These are phyloP conservation scores for Pythium vanterpoolii DNA, from an alignment of 352 stramenopile genomes.

Conservation along the genomic window DNA sequence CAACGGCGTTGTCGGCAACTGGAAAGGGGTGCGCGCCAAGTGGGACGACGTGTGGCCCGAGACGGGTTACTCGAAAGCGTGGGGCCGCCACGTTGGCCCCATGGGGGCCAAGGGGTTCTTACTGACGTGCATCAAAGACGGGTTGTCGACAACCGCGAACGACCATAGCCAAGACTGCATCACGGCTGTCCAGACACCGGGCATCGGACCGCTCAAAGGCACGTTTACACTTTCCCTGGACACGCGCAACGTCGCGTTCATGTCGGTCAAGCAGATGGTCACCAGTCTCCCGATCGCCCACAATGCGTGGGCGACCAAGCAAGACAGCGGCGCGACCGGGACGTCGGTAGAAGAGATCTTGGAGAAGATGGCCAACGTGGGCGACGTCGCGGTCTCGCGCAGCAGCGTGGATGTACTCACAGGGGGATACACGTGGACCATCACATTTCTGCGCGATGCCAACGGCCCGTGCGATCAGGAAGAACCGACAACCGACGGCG, in stretches of 20 bases:
- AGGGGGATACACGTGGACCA: slow-evolving; percentile 93
- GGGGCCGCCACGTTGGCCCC: slow-evolving; percentile 94
- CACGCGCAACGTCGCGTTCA: slow-evolving; percentile 56
- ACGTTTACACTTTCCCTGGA: slow-evolving; percentile 91
- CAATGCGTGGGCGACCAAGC: slow-evolving; percentile 90
- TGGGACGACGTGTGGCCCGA: slow-evolving; percentile 91
- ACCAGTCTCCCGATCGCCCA: slow-evolving; percentile 86
- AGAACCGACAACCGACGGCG: slow-evolving; percentile 43
- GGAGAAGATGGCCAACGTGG: slow-evolving; percentile 92
- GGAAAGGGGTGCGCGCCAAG: slow-evolving; percentile 73
- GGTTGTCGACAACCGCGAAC: slow-evolving; percentile 55
- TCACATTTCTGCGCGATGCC: slow-evolving; percentile 92
- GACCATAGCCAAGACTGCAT: slow-evolving; percentile 55
- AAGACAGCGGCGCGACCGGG: slow-evolving; percentile 86
- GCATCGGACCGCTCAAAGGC: slow-evolving; percentile 88
- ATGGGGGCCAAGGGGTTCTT: slow-evolving; percentile 43
- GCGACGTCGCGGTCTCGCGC: slow-evolving; percentile 90
- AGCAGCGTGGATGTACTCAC: slow-evolving; percentile 81
- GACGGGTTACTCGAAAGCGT: slow-evolving; percentile 93
- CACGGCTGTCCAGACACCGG: slow-evolving; percentile 22
- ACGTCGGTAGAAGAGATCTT: slow-evolving; percentile 96
- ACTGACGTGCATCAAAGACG: slow-evolving; percentile 58
- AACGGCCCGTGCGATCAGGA: slow-evolving; percentile 58
- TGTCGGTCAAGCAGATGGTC: slow-evolving; percentile 56
- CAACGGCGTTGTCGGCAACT: slow-evolving; percentile 87